Base-by-base conservation (phyloP, 306 rosid species). In the Dalbergia cochinchinensis region DNA sequence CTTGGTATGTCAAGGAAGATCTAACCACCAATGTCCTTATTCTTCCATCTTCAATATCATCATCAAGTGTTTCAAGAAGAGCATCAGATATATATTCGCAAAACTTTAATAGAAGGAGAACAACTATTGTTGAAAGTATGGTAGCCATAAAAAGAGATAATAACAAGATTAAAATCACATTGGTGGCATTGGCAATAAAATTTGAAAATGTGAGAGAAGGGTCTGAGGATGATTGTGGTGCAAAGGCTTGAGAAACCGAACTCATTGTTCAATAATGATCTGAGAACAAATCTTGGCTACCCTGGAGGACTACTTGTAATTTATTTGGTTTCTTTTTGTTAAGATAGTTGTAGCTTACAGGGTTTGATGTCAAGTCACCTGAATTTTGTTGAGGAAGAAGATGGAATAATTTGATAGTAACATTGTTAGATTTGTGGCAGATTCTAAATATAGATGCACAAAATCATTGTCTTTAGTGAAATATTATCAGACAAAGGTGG, bases 11-110 rank as follows among this genome's bases (percentile, higher is more conserved):
- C 26, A 53, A 8, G 39, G 45, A 48, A 16, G 81, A 77, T 41
- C 62, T 59, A 65, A 65, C 45, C 14, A 39, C 58, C 5, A 6
- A 37, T 13, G 55, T 39, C 18, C 35, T 76, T 65, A 37, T 14
- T 65, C 66, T 10, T 53, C 74, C 81, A 8, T 66, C 81, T 53
- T 54, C 81, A 65, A 39, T 12, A 20, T 77, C 81, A 53, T 53
- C 74, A 54, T 65, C 81, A 53, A 77, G 44, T 77, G 58, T 54
- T 51, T 54, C 81, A 65, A 77, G 58, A 54, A 77, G 57, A 37
- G 48, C 35, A 19, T 65, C 54, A 8, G 41, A 77, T 37, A 65
- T 53, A 1, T 4, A 12, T 65, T 77, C 73, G 10, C 41, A 77
- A 5, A 20, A 13, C 20, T 65, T 65, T 0, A 65, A 13, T 39